A percentile compares a stretch with the other conserved stretches of the same genome.
Conservation (phyloP, 2,329 filamentous ascomycete genomes). For the Chaetomiaceae sp. region DNA sequence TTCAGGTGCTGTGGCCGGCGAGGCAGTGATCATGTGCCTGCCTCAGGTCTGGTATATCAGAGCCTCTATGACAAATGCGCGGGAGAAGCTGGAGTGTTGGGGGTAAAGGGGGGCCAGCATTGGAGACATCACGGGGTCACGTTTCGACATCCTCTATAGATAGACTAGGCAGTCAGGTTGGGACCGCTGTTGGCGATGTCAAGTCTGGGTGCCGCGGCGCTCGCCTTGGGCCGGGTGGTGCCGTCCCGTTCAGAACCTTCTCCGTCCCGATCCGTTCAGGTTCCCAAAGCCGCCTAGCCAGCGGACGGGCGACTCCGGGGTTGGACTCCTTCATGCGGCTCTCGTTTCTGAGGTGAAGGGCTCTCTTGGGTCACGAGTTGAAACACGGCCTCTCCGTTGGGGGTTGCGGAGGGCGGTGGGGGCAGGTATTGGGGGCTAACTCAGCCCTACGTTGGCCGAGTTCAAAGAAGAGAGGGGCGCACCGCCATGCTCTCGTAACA, state of each 20-base stretch:
- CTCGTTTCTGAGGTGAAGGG: background rate
- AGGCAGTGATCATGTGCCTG: background rate
- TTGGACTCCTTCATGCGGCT: background rate
- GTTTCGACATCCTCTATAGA: background rate
- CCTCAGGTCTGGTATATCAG: background rate
- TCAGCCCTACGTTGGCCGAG: slow-evolving; percentile 3
- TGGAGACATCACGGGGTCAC: background rate
- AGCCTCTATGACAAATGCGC: background rate
- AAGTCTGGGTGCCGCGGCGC: too few species aligned
- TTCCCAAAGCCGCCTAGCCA: too few species aligned
- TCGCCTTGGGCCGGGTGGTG: too few species aligned
- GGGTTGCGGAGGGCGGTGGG: background rate
- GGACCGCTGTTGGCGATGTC: too few species aligned
- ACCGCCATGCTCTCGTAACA: too few species aligned
- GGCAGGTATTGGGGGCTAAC: slow-evolving; percentile 8
- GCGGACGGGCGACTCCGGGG: background rate
- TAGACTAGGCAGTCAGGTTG: slow-evolving; percentile 1
- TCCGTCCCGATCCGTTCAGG: too few species aligned
- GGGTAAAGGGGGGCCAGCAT: background rate
- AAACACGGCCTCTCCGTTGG: background rate
- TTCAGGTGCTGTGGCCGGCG: background rate
- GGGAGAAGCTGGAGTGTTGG: background rate
- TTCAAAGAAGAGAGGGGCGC: background rate
- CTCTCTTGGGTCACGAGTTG: background rate
- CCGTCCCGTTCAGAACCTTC: background rate